Evolutionary conservation across 2,329 filamentous ascomycete species (phyloP), one percentile per base, ranked within the genome.

Genomic region (Phoma sp.): DNA sequence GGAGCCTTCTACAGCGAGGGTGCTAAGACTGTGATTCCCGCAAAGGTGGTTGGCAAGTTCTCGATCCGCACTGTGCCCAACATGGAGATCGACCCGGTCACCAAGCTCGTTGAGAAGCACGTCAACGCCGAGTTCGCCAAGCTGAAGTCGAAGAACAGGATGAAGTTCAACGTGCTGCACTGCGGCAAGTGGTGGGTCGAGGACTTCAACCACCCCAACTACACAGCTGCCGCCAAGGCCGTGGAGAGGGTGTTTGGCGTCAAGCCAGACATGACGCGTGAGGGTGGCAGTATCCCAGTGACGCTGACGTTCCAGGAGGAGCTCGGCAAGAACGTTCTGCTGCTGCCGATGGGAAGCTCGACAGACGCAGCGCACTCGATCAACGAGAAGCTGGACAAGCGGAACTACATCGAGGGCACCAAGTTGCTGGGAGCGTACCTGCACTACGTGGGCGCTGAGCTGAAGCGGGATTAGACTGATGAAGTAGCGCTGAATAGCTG

Each of bases 131-230:
- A 90, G 65, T 97, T 96, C 76, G 88, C 89, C 68, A 92, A 92
- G 78, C 84, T 98, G 31, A 85, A 86, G 63, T 95, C 89, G 78
- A 99, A 99, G 84, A 99, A 99, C 82, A 92, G 84, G 15, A 78
- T 96, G 72, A 90, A 91, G 69, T 88, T 92, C 48, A 87, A 83
- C 73, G 83, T 93, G 55, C 88, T 94, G 78, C 95, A 99, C 81
- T 88, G 88, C 56, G 95, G 95, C 67, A 97, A 97, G 80, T 99
- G 95, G 95, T 99, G 95, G 95, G 92, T 96, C 43, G 92, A 96
- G 41, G 93, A 90, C 73, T 94, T 95, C 27, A 95, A 96, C 80
- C 94, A 99, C 84, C 98, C 95, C 92, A 99, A 99, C 84, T 99
- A 98, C 80, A 85, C 87, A 27, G 94, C 94, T 24, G 95, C 95